Evolutionary conservation across 2,329 filamentous ascomycete genomes (phyloP).

Genomic region (Cladosporium sp.): DNA sequence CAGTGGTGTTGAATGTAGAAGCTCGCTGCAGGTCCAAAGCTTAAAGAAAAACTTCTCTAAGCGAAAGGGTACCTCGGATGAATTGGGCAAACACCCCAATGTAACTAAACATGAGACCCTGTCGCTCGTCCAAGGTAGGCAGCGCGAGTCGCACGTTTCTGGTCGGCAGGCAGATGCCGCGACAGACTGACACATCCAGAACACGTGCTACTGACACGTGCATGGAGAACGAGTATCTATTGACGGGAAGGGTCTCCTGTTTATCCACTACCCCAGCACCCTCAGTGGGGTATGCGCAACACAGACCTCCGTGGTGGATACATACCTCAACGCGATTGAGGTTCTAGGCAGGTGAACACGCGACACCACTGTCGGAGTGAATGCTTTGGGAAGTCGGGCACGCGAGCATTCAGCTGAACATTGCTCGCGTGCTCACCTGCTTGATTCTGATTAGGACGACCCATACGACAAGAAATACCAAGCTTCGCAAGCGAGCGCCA

Average conservation of each 20-base stretch:
- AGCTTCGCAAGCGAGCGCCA: conserved; percentile 9
- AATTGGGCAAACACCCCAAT: too few relatives aligned
- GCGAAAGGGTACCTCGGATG: too few relatives aligned
- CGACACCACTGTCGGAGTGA: not conserved
- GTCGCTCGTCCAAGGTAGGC: too few relatives aligned
- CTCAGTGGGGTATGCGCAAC: not conserved
- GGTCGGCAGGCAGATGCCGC: not conserved
- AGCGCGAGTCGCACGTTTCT: too few relatives aligned
- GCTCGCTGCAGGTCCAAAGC: too few relatives aligned
- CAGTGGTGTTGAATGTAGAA: too few relatives aligned
- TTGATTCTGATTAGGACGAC: too few relatives aligned
- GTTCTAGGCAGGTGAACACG: not conserved
- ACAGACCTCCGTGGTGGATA: not conserved
- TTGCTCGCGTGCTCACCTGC: too few relatives aligned
- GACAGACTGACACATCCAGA: not conserved
- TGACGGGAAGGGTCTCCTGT: not conserved
- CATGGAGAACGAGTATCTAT: not conserved
- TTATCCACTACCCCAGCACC: not conserved
- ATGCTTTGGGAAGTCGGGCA: not conserved
- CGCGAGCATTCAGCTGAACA: not conserved
- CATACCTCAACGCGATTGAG: conserved; percentile 2
- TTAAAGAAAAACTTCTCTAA: too few relatives aligned
- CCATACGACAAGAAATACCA: not conserved
- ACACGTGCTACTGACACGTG: not conserved
- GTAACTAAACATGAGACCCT: too few relatives aligned